Conservation (phyloP, 768 basidiomycete genomes). For the Termitomyces sp. region DNA sequence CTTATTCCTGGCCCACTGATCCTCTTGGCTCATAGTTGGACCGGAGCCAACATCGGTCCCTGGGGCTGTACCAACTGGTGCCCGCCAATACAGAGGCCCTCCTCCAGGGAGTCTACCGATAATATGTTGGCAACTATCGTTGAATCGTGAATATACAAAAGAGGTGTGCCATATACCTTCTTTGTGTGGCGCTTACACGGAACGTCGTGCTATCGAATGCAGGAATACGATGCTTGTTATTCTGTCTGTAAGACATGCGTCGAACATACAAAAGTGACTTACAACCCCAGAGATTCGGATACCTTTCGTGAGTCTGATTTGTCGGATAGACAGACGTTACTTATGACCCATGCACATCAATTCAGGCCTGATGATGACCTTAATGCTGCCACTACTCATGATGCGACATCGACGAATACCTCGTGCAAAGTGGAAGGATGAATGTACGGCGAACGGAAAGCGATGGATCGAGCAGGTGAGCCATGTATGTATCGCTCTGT, state of each 20-base stretch:
- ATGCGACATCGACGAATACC: constrained; percentile 82
- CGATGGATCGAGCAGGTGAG: constrained; percentile 79
- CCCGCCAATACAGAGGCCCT: constrained; percentile 8
- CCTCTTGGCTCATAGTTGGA: background rate
- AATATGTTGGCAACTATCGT: constrained; percentile 75
- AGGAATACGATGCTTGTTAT: constrained; percentile 75
- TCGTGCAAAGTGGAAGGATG: constrained; percentile 67
- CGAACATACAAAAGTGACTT: constrained; percentile 46
- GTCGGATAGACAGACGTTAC: background rate
- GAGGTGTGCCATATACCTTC: constrained; percentile 36
- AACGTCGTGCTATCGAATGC: constrained; percentile 7
- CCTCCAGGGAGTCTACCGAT: constrained; percentile 34
- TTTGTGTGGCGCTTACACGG: constrained; percentile 2
- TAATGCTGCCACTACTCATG: constrained; percentile 78
- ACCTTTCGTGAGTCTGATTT: constrained; percentile 54
- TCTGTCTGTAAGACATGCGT: constrained; percentile 56
- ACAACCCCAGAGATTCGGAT: constrained; percentile 55
- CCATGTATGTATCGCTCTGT: background rate
- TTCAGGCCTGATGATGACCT: constrained; percentile 63
- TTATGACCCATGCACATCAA: background rate
- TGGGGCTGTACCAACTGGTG: background rate
- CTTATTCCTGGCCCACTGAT: background rate
- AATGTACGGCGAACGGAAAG: constrained; percentile 55
- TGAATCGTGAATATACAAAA: constrained; percentile 67
- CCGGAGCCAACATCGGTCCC: constrained; percentile 1